These are phyloP conservation scores for Umbelopsis isabellina DNA, from an alignment of 192 early-diverging fungal genomes.

Conservation along the genomic window DNA sequence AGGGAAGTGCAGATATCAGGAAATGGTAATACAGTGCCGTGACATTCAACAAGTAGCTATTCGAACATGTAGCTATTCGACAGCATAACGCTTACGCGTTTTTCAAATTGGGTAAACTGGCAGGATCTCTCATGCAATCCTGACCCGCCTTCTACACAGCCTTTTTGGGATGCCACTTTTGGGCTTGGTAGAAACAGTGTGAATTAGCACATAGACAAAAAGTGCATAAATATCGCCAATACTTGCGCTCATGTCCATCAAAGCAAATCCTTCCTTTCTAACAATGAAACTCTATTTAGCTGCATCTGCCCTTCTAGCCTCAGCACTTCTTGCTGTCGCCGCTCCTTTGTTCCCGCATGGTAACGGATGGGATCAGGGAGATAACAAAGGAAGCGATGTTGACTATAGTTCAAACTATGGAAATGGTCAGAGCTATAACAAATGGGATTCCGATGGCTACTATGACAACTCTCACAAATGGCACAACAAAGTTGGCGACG, in stretches of 20 bases:
- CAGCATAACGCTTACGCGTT: no score
- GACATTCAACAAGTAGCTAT: no score
- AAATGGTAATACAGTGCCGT: no score
- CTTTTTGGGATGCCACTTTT: not conserved
- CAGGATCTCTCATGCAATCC: not conserved
- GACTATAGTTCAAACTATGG: no score
- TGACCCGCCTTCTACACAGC: not conserved
- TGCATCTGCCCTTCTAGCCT: not conserved
- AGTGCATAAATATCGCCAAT: not conserved
- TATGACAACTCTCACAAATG: not conserved
- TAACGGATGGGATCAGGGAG: not conserved
- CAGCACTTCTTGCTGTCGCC: not conserved
- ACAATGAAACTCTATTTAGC: not conserved
- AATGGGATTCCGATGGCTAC: not conserved
- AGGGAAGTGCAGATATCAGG: no score
- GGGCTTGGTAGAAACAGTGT: not conserved
- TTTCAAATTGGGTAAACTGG: no score
- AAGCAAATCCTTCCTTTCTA: not conserved
- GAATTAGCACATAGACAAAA: not conserved
- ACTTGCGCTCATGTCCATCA: not conserved
- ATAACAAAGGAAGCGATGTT: no score
- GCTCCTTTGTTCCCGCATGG: not conserved
- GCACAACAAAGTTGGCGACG: no score
- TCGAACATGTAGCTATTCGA: no score
- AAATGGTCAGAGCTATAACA: not conserved